Conservation (phyloP, 257 asterid species). For the Cordia subcordata region DNA sequence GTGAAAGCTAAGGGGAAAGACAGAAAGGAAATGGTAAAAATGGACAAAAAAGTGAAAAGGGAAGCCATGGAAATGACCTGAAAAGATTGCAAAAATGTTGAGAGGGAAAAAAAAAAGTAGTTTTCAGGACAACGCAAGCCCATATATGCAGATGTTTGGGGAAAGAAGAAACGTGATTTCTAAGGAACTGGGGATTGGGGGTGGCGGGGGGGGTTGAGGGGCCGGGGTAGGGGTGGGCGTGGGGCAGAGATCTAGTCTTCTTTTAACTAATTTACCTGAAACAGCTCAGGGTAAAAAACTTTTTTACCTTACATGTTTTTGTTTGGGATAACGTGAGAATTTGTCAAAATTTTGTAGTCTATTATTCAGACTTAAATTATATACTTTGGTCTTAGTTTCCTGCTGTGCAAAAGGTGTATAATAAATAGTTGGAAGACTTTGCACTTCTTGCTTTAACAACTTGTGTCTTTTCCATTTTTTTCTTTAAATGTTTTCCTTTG, state of each 20-base stretch:
- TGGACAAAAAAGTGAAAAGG: slow-evolving; percentile 5
- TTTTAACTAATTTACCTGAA: slow-evolving; percentile 48
- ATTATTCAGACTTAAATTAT: too few species aligned
- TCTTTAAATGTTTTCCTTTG: too few species aligned
- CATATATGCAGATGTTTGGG: slow-evolving; percentile 33
- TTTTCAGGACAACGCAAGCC: slow-evolving; percentile 14
- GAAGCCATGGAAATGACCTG: slow-evolving; percentile 23
- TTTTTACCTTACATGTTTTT: slow-evolving; percentile 19
- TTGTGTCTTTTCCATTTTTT: too few species aligned
- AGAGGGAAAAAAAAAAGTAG: slow-evolving; percentile 17
- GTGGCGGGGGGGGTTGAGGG: slow-evolving; percentile 17
- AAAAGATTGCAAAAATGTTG: slow-evolving; percentile 14
- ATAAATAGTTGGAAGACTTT: neutral
- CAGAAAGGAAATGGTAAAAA: slow-evolving; percentile 15
- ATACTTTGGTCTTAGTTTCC: slow-evolving; percentile 18
- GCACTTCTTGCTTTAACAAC: too few species aligned
- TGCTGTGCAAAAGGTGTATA: neutral
- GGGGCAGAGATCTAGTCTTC: slow-evolving; percentile 26
- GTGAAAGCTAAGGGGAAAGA: slow-evolving; percentile 10
- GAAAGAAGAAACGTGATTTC: slow-evolving; percentile 40
- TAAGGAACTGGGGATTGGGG: slow-evolving; percentile 42
- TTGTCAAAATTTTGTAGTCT: slow-evolving; percentile 19
- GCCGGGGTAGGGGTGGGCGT: slow-evolving; percentile 13
- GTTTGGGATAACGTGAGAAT: slow-evolving; percentile 6
- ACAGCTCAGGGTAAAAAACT: slow-evolving; percentile 32